Evolutionary conservation across 2,329 filamentous ascomycete species (phyloP), one percentile per base, ranked within the genome.

Genomic region (Colletotrichum caudatum): DNA sequence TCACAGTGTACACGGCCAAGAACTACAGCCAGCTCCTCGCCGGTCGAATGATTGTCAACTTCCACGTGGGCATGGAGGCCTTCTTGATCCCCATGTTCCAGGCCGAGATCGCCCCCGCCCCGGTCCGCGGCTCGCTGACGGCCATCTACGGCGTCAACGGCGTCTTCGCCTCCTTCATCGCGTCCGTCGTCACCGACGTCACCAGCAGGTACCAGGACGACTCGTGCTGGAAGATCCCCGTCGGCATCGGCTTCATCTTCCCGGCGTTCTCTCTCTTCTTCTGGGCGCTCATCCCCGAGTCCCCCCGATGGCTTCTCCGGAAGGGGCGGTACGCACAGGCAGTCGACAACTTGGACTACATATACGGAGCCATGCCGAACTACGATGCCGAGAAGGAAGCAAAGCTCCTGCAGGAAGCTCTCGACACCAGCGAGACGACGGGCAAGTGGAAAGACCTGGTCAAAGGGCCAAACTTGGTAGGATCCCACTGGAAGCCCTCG

Each of bases 241-340:
- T 75, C 1, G 74, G 58, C 12, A 51, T 73, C 26, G 71, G 74
- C 12, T 72, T 76, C 23, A 48, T 72, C 16, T 75, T 73, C 20
- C 75, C 75, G 2, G 35, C 64, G 0, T 66, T 74, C 18, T 69
- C 70, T 1, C 37, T 74, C 6, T 72, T 74, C 35, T 54, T 74
- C 29, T 72, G 72, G 54, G 14, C 71, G 20, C 37, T 74, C 7
- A 73, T 76, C 5, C 77, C 77, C 33, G 76, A 78, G 65, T 78
- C 76, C 0, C 77, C 77, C 0, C 75, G 77, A 14, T 79, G 77
- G 77, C 72, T 79, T n/a, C 69, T 78, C 29, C 62, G 71, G 14
- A 63, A 74, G n/a, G 75, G 75, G 12, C 53, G 71, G 18, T 53
- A 67, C 5, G 73, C 74, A 16, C 56, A 74, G 51, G 74, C 74